A percentile compares a stretch with the other conserved stretches of the same genome.
Evolutionary conservation across 305 asterid species (phyloP).

Genomic region (Fraxinus platypoda): DNA sequence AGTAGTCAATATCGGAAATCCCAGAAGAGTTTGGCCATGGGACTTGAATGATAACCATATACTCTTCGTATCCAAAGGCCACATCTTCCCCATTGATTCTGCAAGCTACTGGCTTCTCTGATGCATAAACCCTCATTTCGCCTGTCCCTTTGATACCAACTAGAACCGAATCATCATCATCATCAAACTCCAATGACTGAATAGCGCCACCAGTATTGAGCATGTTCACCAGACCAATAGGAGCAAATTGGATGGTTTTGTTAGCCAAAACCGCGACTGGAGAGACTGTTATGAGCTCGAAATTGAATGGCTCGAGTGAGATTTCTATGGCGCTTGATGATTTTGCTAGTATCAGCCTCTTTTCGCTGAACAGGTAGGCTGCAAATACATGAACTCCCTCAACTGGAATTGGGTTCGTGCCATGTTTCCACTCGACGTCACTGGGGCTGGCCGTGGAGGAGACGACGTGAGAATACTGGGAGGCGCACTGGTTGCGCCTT

Average conservation of each 20-base stretch:
- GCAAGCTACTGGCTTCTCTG: constrained; percentile 49
- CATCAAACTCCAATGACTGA: constrained; percentile 37
- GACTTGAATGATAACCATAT: constrained; percentile 47
- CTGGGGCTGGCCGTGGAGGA: constrained; percentile 51
- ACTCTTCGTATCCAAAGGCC: constrained; percentile 42
- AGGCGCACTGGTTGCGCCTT: constrained; percentile 72
- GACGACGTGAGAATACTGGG: constrained; percentile 55
- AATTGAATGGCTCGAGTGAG: constrained; percentile 55
- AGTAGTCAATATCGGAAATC: constrained; percentile 47
- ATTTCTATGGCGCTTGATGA: constrained; percentile 42
- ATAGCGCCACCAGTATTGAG: constrained; percentile 88
- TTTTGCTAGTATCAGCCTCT: constrained; percentile 55
- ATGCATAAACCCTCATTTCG: constrained; percentile 67
- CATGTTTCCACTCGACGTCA: constrained; percentile 85
- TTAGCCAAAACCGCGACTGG: constrained; percentile 39
- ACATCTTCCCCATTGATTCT: constrained; percentile 44
- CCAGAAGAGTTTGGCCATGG: constrained; percentile 65
- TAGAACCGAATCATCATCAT: constrained; percentile 32
- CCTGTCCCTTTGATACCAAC: constrained; percentile 69
- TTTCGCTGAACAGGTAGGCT: constrained; percentile 53
- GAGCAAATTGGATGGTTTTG: constrained; percentile 56
- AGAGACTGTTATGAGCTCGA: constrained; percentile 67
- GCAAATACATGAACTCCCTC: constrained; percentile 57
- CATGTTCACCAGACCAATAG: constrained; percentile 81
- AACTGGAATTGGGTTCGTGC: constrained; percentile 45